Evolutionary conservation across 352 stramenopile species (phyloP).

Genomic region (Halophytophthora batemanensis): DNA sequence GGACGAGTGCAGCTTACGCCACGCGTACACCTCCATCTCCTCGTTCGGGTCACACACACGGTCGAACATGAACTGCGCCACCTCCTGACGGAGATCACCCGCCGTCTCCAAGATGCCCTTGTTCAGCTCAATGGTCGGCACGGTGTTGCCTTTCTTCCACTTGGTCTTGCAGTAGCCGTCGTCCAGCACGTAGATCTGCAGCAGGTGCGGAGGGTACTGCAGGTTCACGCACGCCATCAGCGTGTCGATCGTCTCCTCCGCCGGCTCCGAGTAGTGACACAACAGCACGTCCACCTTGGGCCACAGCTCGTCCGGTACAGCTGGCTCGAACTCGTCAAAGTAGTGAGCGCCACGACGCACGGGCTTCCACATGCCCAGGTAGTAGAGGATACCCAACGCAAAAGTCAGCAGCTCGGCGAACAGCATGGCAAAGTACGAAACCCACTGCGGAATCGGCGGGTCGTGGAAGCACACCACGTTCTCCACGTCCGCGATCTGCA

Average conservation of each 20-base stretch:
- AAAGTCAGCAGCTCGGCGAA: slow-evolving; percentile 72
- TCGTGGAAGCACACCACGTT: slow-evolving; percentile 76
- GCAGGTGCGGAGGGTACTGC: slow-evolving; percentile 80
- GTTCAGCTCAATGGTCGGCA: slow-evolving; percentile 74
- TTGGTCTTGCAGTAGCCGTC: slow-evolving; percentile 86
- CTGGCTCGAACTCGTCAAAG: slow-evolving; percentile 84
- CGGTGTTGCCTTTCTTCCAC: slow-evolving; percentile 71
- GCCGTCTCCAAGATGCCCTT: slow-evolving; percentile 78
- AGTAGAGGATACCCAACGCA: slow-evolving; percentile 73
- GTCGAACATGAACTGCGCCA: slow-evolving; percentile 86
- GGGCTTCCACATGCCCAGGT: slow-evolving; percentile 87
- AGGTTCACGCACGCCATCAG: slow-evolving; percentile 87
- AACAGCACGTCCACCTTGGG: slow-evolving; percentile 83
- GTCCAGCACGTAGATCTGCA: slow-evolving; percentile 83
- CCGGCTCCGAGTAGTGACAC: slow-evolving; percentile 83
- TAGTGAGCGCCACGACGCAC: slow-evolving; percentile 84
- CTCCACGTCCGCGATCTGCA: slow-evolving; percentile 59
- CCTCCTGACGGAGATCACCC: slow-evolving; percentile 74
- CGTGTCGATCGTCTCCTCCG: slow-evolving; percentile 83
- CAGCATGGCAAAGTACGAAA: slow-evolving; percentile 76
- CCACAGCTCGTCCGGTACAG: slow-evolving; percentile 78
- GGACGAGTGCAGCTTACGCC: slow-evolving; percentile 82
- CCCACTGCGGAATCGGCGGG: slow-evolving; percentile 77
- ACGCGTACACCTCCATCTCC: slow-evolving; percentile 82
- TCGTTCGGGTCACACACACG: slow-evolving; percentile 81